These are phyloP conservation scores for Entonaema liquescens DNA, from an alignment of 495 filamentous ascomycete species.

Conservation along the genomic window DNA sequence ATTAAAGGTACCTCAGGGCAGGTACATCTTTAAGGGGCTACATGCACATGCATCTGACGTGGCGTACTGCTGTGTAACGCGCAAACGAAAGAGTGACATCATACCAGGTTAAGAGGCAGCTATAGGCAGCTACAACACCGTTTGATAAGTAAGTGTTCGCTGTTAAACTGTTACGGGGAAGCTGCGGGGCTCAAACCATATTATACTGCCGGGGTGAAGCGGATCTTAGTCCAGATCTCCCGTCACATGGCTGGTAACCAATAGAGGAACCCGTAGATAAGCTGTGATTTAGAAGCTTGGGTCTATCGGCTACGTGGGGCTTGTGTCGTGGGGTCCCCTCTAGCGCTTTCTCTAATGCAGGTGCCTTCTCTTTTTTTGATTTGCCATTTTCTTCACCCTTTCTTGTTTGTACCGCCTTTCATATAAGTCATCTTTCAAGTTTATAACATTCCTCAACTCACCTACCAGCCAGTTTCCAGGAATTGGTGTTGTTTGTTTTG, in stretches of 20 bases:
- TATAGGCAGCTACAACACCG: too few relatives aligned
- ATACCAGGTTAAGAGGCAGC: background rate
- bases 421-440: slow-evolving; percentile 14
- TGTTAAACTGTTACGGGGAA: too few relatives aligned
- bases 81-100: slow-evolving; percentile 14
- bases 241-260: slow-evolving; percentile 29
- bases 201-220: background rate
- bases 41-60: background rate
- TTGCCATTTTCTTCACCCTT: slow-evolving; percentile 19
- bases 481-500: background rate
- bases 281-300: background rate
- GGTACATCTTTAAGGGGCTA: background rate
- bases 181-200: too few relatives aligned
- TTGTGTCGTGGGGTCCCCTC: background rate
- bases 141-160: too few relatives aligned
- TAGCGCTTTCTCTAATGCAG: slow-evolving; percentile 24
- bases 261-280: slow-evolving; percentile 29
- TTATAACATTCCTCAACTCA: slow-evolving; percentile 3
- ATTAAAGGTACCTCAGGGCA: too few relatives aligned
- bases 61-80: slow-evolving; percentile 20
- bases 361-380: slow-evolving; percentile 22
- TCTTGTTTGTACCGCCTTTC: background rate
- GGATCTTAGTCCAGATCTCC: slow-evolving; percentile 10
- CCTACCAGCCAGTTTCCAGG: background rate
- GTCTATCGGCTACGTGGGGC: slow-evolving; percentile 25